Evolutionary conservation across 495 filamentous ascomycete genomes (phyloP).

Genomic region (Pyronema domesticum): DNA sequence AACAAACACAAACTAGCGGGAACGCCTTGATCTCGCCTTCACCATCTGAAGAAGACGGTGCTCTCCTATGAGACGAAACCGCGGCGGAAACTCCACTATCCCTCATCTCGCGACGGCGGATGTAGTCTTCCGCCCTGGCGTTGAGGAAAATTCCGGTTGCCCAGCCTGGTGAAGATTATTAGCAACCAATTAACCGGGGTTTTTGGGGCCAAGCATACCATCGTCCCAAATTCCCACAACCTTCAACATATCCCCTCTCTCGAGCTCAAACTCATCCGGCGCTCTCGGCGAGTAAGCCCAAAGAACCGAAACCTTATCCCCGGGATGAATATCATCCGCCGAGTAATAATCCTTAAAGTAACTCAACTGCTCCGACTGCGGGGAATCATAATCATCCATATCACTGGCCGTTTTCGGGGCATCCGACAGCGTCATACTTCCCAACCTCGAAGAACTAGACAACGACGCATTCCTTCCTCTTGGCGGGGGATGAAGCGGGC

Average conservation of each 20-base stretch:
- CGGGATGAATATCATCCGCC: conserved; percentile 82
- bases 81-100: conserved; percentile 81
- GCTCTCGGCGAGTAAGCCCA: conserved; percentile 96
- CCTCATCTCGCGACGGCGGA: conserved; percentile 58
- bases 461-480: conserved; percentile 74
- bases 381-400: conserved; percentile 67
- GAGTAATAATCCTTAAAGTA: conserved; percentile 99
- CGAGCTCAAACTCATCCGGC: conserved; percentile 80
- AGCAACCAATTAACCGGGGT: neutral
- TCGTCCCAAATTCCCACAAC: conserved; percentile 99
- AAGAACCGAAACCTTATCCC: conserved; percentile 73
- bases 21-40: conserved; percentile 93
- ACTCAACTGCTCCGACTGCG: conserved; percentile 83
- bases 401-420: conserved; percentile 59
- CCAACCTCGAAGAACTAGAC: conserved; percentile 67
- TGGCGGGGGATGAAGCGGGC: conserved; percentile 33
- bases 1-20: conserved; percentile 90
- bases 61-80: conserved; percentile 24
- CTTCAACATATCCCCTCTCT: conserved; percentile 95
- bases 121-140: conserved; percentile 77
- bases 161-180: conserved; percentile 35
- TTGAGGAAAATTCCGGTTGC: conserved; percentile 75
- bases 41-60: conserved; percentile 47
- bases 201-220: conserved; percentile 29
- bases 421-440: conserved; percentile 45